phyloP scores from a whole-genome alignment of 331 rosid genomes.

The Rosa hybrid region DNA sequence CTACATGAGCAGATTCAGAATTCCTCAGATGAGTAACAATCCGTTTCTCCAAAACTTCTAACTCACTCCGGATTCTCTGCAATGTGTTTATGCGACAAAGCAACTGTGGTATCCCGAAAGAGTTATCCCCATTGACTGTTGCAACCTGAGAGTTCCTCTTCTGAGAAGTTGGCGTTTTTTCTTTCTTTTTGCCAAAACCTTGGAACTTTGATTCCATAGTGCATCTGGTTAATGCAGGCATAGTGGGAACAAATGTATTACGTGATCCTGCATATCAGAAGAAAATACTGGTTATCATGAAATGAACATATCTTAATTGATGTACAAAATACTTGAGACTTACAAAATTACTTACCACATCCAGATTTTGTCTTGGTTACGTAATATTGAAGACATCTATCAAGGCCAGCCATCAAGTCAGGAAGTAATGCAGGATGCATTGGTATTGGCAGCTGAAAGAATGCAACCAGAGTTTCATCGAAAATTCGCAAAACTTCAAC shows the following conservation, averaged over 20 bases:
- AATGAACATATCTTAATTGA: slow-evolving; percentile 16
- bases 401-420: slow-evolving; percentile 88
- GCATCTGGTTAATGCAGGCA: slow-evolving; percentile 96
- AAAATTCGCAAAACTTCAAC: slow-evolving; percentile 81
- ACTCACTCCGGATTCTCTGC: slow-evolving; percentile 80
- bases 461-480: slow-evolving; percentile 92
- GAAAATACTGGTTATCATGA: slow-evolving; percentile 25
- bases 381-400: slow-evolving; percentile 89
- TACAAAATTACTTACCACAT: slow-evolving; percentile 62
- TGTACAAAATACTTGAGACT: slow-evolving; percentile 18
- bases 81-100: slow-evolving; percentile 84
- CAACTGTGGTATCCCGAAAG: slow-evolving; percentile 67
- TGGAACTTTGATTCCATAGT: slow-evolving; percentile 83
- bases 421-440: slow-evolving; percentile 98
- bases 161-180: slow-evolving; percentile 76
- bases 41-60: slow-evolving; percentile 79
- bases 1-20: slow-evolving; percentile 56
- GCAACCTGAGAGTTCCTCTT: slow-evolving; percentile 83
- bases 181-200: slow-evolving; percentile 98
- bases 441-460: slow-evolving; percentile 91
- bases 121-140: slow-evolving; percentile 60
- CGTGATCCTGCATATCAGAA: slow-evolving; percentile 70
- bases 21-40: slow-evolving; percentile 69
- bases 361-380: slow-evolving; percentile 80
- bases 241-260: slow-evolving; percentile 74